Evolutionary conservation across 106 monocot species (phyloP), one percentile per base, ranked within the genome.

Genomic region (Dioscorea alata): DNA sequence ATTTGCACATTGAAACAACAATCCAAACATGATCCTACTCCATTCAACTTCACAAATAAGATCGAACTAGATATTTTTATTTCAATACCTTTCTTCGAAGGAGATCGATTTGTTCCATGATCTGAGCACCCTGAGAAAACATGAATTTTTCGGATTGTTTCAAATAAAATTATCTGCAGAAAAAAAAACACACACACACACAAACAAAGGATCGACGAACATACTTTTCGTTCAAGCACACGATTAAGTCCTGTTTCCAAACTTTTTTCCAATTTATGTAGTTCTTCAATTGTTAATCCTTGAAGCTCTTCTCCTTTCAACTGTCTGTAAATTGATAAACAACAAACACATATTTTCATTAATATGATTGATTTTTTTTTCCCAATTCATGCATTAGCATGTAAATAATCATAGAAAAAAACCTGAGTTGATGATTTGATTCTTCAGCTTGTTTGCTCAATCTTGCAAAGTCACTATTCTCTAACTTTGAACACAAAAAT

Each of bases 291-390:
- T 10, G 77, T 68, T 49, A 94, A 78, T 19, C 71, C 81, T 58
- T 87, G 77, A 24, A 90, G 83, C 18, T 94, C 80, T 58, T 90
- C 83, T 69, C 90, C 90, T 63, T 71, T 79, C 86, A 94, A 77
- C 64, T 82, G 79, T 34, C 94, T 94, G 70, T 52, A 81, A 34
- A 17, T 21, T 20, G 18, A 1, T 22, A 31, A 24, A 42, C 59
- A 64, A 20, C 22, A 58, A 13, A 33, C 28, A 19, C 21, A 51
- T 3, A 28, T 28, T 10, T 49, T 13, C n/a, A 49, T 63, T 53
- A 19, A 17, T 18, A 57, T 14, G 14, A 12, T 1, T 21, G 21
- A 33, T 23, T 31, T 22, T 49, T 49, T 20, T 13, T 42, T 28
- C 28, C 28, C 1, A 49, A 1, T 21, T 66, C 20, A 50, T 48